Conservation (phyloP, 2,329 filamentous ascomycete species). For the Clonostachys sp. region DNA sequence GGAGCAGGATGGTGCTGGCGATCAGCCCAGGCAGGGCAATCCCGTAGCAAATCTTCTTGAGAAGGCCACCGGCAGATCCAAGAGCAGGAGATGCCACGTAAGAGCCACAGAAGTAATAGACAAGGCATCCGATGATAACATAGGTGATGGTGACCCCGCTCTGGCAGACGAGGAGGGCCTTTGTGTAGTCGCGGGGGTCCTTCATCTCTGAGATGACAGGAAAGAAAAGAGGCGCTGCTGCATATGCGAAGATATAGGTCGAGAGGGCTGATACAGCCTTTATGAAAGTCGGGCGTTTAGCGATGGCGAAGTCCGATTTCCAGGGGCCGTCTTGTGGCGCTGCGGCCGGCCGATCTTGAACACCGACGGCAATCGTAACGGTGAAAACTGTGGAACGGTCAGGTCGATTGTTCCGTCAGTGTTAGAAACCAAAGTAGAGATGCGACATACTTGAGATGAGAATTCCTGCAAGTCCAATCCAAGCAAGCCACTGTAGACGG, state of each 20-base stretch:
- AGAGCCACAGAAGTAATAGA: conserved; percentile 40
- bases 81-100: conserved; percentile 40
- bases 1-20: conserved; percentile 13
- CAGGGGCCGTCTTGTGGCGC: conserved; percentile 12
- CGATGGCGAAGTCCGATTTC: conserved; percentile 18
- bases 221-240: conserved; percentile 26
- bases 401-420: too few relatives aligned
- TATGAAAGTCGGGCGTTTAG: conserved; percentile 18
- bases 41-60: conserved; percentile 40
- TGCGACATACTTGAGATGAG: too few relatives aligned
- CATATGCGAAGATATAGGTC: conserved; percentile 23
- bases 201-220: conserved; percentile 24
- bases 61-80: conserved; percentile 31
- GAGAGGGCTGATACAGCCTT: conserved; percentile 21
- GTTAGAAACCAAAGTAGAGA: too few relatives aligned
- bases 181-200: conserved; percentile 16
- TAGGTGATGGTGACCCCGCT: conserved; percentile 22
- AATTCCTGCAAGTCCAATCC: conserved; percentile 14
- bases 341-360: conserved; percentile 17
- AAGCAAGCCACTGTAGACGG: conserved; percentile 23
- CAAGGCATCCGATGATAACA: conserved; percentile 22
- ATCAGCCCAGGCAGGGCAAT: conserved; percentile 22
- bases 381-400: conserved; percentile 9
- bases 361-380: conserved; percentile 19
- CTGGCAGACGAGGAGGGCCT: conserved; percentile 16